Percentiles rank a stretch among this genome's conserved stretches.
Evolutionary conservation across 1,284 basidiomycete genomes (phyloP).

Genomic region (Leccinum angustisporum): DNA sequence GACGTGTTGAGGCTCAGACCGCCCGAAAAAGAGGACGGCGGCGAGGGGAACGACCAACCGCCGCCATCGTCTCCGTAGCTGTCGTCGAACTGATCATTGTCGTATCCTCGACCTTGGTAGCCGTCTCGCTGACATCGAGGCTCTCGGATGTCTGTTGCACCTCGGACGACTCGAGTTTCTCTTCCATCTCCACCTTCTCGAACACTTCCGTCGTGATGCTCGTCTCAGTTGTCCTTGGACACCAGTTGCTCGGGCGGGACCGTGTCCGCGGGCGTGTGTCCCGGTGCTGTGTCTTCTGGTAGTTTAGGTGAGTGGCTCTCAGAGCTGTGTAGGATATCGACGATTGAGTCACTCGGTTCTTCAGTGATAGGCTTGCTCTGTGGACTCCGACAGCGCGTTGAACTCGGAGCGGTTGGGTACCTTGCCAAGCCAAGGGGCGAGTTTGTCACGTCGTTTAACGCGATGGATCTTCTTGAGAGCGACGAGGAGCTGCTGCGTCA

Average conservation of each 20-base stretch:
- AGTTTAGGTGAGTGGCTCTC: conserved; percentile 51
- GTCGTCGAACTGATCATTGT: not conserved
- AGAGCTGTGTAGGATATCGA: conserved; percentile 6
- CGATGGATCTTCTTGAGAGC: conserved; percentile 41
- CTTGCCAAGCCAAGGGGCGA: conserved; percentile 56
- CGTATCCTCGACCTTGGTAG: not conserved
- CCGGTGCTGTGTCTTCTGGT: conserved; percentile 38
- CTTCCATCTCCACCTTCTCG: no score
- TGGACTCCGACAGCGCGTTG: conserved; percentile 63
- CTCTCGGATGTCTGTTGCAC: not conserved
- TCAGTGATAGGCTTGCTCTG: conserved; percentile 63
- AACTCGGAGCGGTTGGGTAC: conserved; percentile 72
- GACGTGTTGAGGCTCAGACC: not conserved
- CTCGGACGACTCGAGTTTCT: not conserved
- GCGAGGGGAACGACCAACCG: not conserved
- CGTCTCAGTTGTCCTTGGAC: conserved; percentile 1
- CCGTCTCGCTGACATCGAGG: not conserved
- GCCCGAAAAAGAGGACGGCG: not conserved
- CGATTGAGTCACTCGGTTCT: not conserved
- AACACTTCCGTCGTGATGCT: not conserved
- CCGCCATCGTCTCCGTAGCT: not conserved
- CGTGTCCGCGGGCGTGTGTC: conserved; percentile 31
- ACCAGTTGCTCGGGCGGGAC: conserved; percentile 22
- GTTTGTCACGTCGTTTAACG: conserved; percentile 72
- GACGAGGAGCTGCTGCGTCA: conserved; percentile 32